Conservation (phyloP, 352 stramenopile genomes). For the Phytophthora tentaculata region DNA sequence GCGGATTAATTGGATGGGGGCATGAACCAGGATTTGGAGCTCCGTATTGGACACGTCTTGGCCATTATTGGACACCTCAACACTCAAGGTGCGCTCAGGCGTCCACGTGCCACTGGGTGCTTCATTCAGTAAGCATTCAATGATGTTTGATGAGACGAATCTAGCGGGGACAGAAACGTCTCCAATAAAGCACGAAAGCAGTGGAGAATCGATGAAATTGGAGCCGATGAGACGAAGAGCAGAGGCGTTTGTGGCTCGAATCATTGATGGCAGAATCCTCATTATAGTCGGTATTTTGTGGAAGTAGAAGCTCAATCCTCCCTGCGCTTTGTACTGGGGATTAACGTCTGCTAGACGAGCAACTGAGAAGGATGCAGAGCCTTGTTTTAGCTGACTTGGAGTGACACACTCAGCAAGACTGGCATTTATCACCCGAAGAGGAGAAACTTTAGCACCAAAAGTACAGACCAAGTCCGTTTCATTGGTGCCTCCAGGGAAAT, state of each 20-base stretch:
- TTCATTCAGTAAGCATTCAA: constrained; percentile 42
- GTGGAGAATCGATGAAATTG: constrained; percentile 50
- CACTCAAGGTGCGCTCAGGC: constrained; percentile 12
- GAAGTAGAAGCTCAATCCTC: constrained; percentile 22
- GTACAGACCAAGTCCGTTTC: constrained; percentile 37
- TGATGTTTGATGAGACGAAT: constrained; percentile 37
- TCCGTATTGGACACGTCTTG: constrained; percentile 92
- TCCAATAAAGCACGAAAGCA: constrained; percentile 47
- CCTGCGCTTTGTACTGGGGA: neutral
- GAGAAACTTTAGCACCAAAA: constrained; percentile 33
- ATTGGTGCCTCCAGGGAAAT: constrained; percentile 25
- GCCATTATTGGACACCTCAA: constrained; percentile 94
- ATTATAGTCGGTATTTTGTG: constrained; percentile 26
- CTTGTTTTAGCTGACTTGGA: constrained; percentile 17
- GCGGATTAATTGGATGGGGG: constrained; percentile 22
- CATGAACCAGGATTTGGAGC: constrained; percentile 62
- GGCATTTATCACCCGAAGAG: constrained; percentile 27
- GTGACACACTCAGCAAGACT: constrained; percentile 33
- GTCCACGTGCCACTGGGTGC: constrained; percentile 6
- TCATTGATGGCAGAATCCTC: constrained; percentile 25
- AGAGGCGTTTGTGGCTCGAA: constrained; percentile 15
- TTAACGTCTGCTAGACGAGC: constrained; percentile 14
- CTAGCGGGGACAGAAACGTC: constrained; percentile 11
- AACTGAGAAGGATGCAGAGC: constrained; percentile 29
- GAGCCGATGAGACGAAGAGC: constrained; percentile 24